Evolutionary conservation across 139 green algal genomes (phyloP).

Genomic region (Desmodesmus armatus): DNA sequence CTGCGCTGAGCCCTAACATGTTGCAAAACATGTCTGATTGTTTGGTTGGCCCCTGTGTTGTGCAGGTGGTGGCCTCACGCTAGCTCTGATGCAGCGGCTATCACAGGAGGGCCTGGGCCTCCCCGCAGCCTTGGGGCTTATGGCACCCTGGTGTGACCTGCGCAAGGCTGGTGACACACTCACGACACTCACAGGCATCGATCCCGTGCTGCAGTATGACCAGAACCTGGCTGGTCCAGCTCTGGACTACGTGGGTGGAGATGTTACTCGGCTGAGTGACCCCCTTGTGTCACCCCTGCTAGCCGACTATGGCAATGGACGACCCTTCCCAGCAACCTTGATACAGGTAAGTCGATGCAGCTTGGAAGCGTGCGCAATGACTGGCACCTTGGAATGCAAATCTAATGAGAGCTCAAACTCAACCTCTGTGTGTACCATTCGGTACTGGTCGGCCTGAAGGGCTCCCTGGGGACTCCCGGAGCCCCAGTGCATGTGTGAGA

Average conservation of each 20-base stretch:
- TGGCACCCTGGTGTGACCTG: slow-evolving; percentile 24
- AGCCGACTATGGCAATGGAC: neutral
- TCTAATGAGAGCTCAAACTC: too few relatives aligned
- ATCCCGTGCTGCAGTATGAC: slow-evolving; percentile 4
- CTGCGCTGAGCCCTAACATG: too few relatives aligned
- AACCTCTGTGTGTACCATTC: too few relatives aligned
- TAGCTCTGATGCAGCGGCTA: slow-evolving; percentile 15
- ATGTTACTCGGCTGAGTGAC: neutral
- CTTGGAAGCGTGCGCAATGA: neutral
- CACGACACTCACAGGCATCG: slow-evolving; percentile 12
- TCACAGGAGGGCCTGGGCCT: neutral
- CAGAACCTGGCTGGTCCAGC: neutral
- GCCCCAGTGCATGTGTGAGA: too few relatives aligned
- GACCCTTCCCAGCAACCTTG: slow-evolving; percentile 1
- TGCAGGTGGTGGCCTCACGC: slow-evolving; percentile 19
- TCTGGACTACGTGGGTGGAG: slow-evolving; percentile 1
- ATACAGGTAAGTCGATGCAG: too few relatives aligned
- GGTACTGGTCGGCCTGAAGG: too few relatives aligned
- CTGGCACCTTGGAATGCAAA: neutral
- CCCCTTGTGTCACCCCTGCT: slow-evolving; percentile 24
- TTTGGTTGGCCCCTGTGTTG: too few relatives aligned
- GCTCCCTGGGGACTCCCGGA: too few relatives aligned
- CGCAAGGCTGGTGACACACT: neutral
- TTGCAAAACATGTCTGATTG: too few relatives aligned
- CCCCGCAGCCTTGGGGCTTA: slow-evolving; percentile 6